phyloP scores from a whole-genome alignment of 2,329 filamentous ascomycete genomes.

The Ophiostoma tasmaniense region DNA sequence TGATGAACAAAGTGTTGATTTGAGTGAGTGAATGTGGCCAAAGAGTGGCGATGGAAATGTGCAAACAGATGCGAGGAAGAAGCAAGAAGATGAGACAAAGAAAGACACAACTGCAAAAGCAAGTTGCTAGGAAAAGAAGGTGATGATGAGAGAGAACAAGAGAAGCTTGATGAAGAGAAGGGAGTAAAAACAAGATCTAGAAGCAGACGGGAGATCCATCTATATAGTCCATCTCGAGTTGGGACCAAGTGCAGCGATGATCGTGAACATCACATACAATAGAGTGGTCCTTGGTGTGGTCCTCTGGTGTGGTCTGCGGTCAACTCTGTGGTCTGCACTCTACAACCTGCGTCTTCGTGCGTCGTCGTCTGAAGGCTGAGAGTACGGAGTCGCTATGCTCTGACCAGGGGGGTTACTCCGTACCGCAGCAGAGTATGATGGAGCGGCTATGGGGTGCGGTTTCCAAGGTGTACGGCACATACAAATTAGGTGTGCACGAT shows the following conservation, averaged over 20 bases:
- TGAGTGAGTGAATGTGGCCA: background rate
- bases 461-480: background rate
- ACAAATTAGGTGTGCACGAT: background rate
- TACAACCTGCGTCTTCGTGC: background rate
- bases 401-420: background rate
- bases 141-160: constrained; percentile 6
- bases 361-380: constrained; percentile 1
- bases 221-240: constrained; percentile 2
- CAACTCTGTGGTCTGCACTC: background rate
- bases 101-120: constrained; percentile 3
- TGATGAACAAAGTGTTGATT: background rate
- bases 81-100: background rate
- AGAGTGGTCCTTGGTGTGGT: background rate
- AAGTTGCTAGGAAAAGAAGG: background rate
- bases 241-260: background rate
- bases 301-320: background rate
- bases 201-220: constrained; percentile 1
- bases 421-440: background rate
- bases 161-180: constrained; percentile 8
- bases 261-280: background rate
- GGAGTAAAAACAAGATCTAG: background rate
- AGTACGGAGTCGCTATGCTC: background rate
- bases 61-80: background rate
- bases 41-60: background rate
- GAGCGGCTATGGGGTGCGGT: background rate